These are phyloP conservation scores for bread wheat (Triticum aestivum) DNA, from an alignment of 176 grass and related monocot species.

Conservation along the genomic window IWGSC_CS_RefSeq_v2.1 NC_057814.1:642675665-642676164, in stretches of 20 bases:
- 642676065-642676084: not conserved
- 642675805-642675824: not conserved
- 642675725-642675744: not conserved
- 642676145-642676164: not conserved
- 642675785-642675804: not conserved
- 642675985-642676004: too few relatives aligned
- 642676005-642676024: not conserved
- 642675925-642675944: not conserved
- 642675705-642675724: not conserved
- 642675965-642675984: not conserved
- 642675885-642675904: not conserved
- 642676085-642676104: not conserved
- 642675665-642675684: not conserved
- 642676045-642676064: not conserved
- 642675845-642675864: not conserved
- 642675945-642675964: not conserved
- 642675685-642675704: not conserved
- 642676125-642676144: not conserved
- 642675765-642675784: conserved; percentile 34
- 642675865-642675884: conserved; percentile 6
- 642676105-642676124: conserved; percentile 10
- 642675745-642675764: conserved; percentile 54
- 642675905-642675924: not conserved
- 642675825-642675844: not conserved
- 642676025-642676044: not conserved